Base-by-base conservation (phyloP, 2,329 filamentous ascomycete genomes). In the Colletotrichum sp. region DNA sequence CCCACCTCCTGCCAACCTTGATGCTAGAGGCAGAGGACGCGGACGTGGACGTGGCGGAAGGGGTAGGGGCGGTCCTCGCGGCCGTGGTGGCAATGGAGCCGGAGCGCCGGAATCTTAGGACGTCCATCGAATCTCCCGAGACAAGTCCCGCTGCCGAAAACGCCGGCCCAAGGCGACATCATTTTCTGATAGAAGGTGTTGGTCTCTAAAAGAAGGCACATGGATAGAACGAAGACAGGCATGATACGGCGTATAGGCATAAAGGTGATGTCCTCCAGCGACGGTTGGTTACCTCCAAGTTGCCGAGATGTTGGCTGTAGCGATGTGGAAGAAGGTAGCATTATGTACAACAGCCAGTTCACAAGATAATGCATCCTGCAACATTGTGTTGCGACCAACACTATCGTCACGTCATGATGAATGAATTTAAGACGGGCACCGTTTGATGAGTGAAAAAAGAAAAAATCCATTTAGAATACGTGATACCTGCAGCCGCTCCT, bases 1-100 rank as follows among this genome's bases (percentile, higher is more conserved):
- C 9, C 91, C 92, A 34, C 93, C 93, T 26, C 93, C 93, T 2
- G 83, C 90, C 2, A 89, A 82, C 59, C 84, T 94, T 15, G 89
- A 93, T 77, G 80, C 85, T 26, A 85, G 85, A 32, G 83, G 87
- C 36, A 81, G 85, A 52, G 84, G 86, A 6, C 84, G 85, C 36
- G 84, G 86, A 10, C 84, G 86, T 71, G 77, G 75, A 44, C 74
- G 76, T 9, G 76, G 67, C 8, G 77, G 72, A 52, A 60, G 84
- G 30, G 82, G 85, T 28, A 84, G 85, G 21, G 82, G 81, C 16
- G 76, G 77, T 52, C 80, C 82, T 18, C 81, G 85, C 49, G 83
- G 85, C 59, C 83, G 86, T 63, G 84, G 82, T 16, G 82, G 83
- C 18, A 63, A 68, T 60, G 71, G 75, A 57, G 24, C 36, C 2